These are phyloP conservation scores for Wickerhamiella occidentalis DNA, from an alignment of 805 yeast genomes.

Conservation along the genomic window DNA sequence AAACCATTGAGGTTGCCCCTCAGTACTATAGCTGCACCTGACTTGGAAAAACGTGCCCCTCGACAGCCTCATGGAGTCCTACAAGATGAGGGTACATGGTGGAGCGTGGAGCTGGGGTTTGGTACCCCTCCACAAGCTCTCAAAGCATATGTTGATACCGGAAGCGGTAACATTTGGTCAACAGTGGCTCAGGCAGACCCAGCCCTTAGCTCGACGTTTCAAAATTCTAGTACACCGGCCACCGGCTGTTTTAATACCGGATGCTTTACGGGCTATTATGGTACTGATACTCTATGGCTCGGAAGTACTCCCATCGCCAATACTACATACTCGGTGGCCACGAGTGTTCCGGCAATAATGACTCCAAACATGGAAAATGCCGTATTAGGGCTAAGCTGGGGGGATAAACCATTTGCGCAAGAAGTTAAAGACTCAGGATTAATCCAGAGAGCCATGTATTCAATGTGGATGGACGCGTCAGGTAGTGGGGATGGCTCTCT, in stretches of 20 bases:
- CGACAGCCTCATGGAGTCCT: not conserved
- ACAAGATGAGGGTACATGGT: not conserved
- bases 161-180: not conserved
- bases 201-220: not conserved
- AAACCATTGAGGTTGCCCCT: not conserved
- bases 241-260: not conserved
- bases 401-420: not conserved
- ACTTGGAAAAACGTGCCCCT: not conserved
- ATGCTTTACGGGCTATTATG: not conserved
- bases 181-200: not conserved
- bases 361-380: not conserved
- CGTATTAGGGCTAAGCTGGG: not conserved
- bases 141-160: not conserved
- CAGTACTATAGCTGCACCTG: not conserved
- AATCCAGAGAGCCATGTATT: not conserved
- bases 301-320: not conserved
- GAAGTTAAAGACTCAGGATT: not conserved
- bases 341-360: not conserved
- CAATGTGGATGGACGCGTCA: not conserved
- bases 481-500: slow-evolving; percentile 27
- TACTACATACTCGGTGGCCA: not conserved
- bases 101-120: not conserved
- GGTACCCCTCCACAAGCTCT: not conserved
- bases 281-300: not conserved
- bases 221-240: not conserved